phyloP scores from a whole-genome alignment of 164 flowering plant genomes.

The Nymphaea thermarum region DNA sequence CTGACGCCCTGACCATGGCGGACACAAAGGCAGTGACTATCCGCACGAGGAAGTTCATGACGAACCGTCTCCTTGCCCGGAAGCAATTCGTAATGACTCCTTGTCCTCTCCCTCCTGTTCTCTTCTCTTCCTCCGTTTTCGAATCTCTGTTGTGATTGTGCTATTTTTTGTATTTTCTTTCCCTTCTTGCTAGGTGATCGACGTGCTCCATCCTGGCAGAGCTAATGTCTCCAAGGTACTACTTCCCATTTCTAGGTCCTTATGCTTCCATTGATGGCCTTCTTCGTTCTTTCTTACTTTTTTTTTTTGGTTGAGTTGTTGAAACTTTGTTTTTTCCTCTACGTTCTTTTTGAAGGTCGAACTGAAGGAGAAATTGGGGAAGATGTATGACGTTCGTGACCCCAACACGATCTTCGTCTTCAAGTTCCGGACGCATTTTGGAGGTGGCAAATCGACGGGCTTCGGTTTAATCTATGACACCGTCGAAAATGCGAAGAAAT shows the following conservation, averaged over 20 bases:
- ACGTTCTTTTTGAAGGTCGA: conserved; percentile 27
- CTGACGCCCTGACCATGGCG: conserved; percentile 6
- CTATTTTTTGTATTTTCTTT: background rate
- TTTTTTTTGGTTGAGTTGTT: background rate
- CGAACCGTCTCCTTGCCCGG: conserved; percentile 12
- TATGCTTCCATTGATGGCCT: background rate
- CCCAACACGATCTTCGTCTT: conserved; percentile 50
- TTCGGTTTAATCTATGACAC: conserved; percentile 60
- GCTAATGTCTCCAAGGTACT: conserved; percentile 60
- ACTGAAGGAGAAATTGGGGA: conserved; percentile 47
- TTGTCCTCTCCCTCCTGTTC: background rate
- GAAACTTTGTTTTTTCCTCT: background rate
- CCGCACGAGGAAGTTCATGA: conserved; percentile 14
- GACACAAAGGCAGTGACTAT: conserved; percentile 14
- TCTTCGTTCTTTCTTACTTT: background rate
- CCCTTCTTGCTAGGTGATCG: conserved; percentile 32
- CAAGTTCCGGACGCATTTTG: conserved; percentile 63
- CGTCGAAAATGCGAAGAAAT: conserved; percentile 59
- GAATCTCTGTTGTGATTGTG: background rate
- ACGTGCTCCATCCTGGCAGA: conserved; percentile 67
- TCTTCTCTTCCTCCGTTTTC: background rate
- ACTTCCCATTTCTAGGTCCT: background rate
- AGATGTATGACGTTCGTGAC: conserved; percentile 55
- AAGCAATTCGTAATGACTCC: conserved; percentile 9
- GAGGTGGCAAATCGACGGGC: conserved; percentile 69